Conservation (phyloP, 768 basidiomycete species). For the Royoungia palumana region DNA sequence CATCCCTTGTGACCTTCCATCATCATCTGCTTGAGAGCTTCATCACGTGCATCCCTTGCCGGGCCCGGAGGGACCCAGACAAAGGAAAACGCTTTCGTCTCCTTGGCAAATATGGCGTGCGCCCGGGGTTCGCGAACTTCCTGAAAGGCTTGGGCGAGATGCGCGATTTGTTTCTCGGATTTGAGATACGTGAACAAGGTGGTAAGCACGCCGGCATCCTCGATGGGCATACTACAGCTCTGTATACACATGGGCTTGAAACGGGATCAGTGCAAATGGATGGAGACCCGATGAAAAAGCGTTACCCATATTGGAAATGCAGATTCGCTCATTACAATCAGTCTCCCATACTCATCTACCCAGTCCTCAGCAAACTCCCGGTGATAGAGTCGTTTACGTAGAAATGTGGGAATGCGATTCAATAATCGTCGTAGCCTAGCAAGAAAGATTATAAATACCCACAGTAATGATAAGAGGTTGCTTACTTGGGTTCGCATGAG, state of each 20-base stretch:
- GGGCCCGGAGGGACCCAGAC: slow-evolving; percentile 45
- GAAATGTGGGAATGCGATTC: slow-evolving; percentile 33
- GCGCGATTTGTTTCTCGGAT: slow-evolving; percentile 44
- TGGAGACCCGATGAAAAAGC: background rate
- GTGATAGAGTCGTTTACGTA: slow-evolving; percentile 39
- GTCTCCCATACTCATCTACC: slow-evolving; percentile 47
- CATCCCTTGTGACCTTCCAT: slow-evolving; percentile 34
- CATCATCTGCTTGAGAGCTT: slow-evolving; percentile 25
- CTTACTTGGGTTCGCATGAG: slow-evolving; percentile 39
- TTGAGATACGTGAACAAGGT: slow-evolving; percentile 44
- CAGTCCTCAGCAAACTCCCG: slow-evolving; percentile 44
- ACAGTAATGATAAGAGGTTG: background rate
- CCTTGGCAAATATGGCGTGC: slow-evolving; percentile 40
- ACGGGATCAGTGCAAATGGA: background rate
- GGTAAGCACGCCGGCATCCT: slow-evolving; percentile 34
- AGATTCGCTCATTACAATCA: slow-evolving; percentile 58
- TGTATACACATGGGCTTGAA: slow-evolving; percentile 48
- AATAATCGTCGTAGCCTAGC: slow-evolving; percentile 39
- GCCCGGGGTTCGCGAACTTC: slow-evolving; percentile 55
- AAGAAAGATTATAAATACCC: slow-evolving; percentile 7
- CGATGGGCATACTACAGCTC: slow-evolving; percentile 32
- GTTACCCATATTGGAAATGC: slow-evolving; percentile 56
- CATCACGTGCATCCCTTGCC: slow-evolving; percentile 46
- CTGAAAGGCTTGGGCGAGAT: slow-evolving; percentile 55
- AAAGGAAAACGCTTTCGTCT: slow-evolving; percentile 42